phyloP scores from a whole-genome alignment of 495 filamentous ascomycete species.

The Immersiella caudata region DNA sequence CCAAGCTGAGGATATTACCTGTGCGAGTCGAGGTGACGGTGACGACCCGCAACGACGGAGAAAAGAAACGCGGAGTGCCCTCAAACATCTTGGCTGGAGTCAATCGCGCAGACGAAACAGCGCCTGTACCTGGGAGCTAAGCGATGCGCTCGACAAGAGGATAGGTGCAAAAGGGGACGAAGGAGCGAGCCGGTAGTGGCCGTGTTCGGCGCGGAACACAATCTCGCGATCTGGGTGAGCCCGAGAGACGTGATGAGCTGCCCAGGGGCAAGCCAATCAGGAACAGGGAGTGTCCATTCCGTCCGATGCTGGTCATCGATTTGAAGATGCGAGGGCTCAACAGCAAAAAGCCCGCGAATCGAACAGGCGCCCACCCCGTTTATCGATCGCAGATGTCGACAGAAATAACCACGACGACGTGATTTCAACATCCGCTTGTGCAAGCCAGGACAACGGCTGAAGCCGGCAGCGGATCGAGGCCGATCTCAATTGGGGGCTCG shows the following conservation, averaged over 20 bases:
- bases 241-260: not conserved
- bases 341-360: not conserved
- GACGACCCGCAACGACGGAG: not conserved
- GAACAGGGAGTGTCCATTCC: not conserved
- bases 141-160: not conserved
- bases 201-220: conserved; percentile 1
- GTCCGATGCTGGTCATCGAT: not conserved
- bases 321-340: conserved; percentile 4
- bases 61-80: not conserved
- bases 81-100: not conserved
- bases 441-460: conserved; percentile 2
- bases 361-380: not conserved
- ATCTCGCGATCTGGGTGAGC: not conserved
- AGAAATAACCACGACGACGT: not conserved
- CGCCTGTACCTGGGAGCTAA: not conserved
- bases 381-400: conserved; percentile 8
- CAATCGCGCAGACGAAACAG: not conserved
- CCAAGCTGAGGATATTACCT: conserved; percentile 21
- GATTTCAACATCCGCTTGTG: not conserved
- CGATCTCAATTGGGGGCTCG: conserved; percentile 7
- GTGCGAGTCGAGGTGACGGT: conserved; percentile 11
- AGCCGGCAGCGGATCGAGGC: conserved; percentile 3
- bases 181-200: conserved; percentile 8
- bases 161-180: not conserved
- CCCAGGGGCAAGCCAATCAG: conserved; percentile 6